Evolutionary conservation across 495 filamentous ascomycete genomes (phyloP), one percentile per base, ranked within the genome.

Genomic region (Tuber brumale): DNA sequence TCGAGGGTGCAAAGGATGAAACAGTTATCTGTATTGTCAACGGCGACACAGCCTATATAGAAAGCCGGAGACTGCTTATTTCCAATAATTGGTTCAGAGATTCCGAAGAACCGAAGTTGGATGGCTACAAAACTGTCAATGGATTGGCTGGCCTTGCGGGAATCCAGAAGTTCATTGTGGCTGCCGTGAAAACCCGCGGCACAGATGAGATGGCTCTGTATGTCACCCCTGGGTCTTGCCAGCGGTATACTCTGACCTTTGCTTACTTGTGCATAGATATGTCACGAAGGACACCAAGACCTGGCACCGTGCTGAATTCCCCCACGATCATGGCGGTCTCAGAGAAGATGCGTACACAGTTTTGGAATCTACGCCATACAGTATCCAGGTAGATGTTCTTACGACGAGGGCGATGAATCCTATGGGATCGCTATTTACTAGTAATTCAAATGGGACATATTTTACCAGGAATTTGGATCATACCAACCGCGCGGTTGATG

Each of bases 371-470:
- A 97, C 95, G 27, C 93, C 97, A 79, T 97, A 98, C 86, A 97
- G 94, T 85, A 93, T 99, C 76, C 94, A 97, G 83, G 90, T 99
- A 61, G 94, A 98, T 86, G 94, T 98, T 77, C 89, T 93, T 86
- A 92, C 90, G 1, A 89, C 89, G 18, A 81, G 82, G 8, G 84
- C 86, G 44, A 86, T 85, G 3, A 89, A 86, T 48, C 90, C 92
- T 8, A 93, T 97, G 88, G 95, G 95, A 37, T 89, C 92, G 3
- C 86, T 97, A 31, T 93, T 96, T 79, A 95, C 92, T 14, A 97
- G 95, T 81, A 98, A 98, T 80, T 97, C 93, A 31, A 95, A 97
- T 81, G 95, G 95, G 69, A 97, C 94, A 3, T 97, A 96, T 82
- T 99, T 97, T 84, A 94, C 89, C 0, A 89, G 91, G 73, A 97